These are phyloP conservation scores for Ceratocystis albifundus DNA, from an alignment of 2,329 filamentous ascomycete species.

Conservation along the genomic window DNA sequence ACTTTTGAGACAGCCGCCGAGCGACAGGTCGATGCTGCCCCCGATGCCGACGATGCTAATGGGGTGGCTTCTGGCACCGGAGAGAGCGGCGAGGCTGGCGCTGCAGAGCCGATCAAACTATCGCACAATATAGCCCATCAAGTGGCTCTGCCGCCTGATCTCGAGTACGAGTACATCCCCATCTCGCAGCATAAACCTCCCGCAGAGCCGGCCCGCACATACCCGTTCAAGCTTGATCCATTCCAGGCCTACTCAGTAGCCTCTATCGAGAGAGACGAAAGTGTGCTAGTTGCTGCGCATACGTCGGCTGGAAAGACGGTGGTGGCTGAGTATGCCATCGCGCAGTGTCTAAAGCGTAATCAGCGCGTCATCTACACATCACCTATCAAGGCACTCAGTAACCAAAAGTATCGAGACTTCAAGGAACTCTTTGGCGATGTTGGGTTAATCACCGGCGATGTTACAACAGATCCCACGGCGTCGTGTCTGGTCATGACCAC, in stretches of 20 bases:
- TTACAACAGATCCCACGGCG: constrained; percentile 96
- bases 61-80: constrained; percentile 14
- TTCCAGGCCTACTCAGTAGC: constrained; percentile 93
- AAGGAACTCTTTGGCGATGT: constrained; percentile 92
- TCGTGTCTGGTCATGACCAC: constrained; percentile 99
- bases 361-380: constrained; percentile 98
- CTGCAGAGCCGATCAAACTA: constrained; percentile 53
- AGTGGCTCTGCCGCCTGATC: constrained; percentile 83
- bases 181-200: constrained; percentile 90
- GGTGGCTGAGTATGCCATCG: constrained; percentile 94
- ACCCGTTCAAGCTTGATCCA: constrained; percentile 85
- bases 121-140: constrained; percentile 98
- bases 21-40: constrained; percentile 51
- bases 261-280: constrained; percentile 92
- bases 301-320: constrained; percentile 98
- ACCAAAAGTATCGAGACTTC: constrained; percentile 98
- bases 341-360: constrained; percentile 92
- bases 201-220: constrained; percentile 69
- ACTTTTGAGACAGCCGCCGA: constrained; percentile 91
- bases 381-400: constrained; percentile 96
- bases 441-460: constrained; percentile 96
- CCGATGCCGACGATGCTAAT: constrained; percentile 15
- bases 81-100: constrained; percentile 38
- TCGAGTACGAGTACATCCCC: constrained; percentile 89
- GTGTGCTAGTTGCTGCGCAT: constrained; percentile 90